phyloP scores from a whole-genome alignment of 768 basidiomycete genomes.

The Mycena alexandri region DNA sequence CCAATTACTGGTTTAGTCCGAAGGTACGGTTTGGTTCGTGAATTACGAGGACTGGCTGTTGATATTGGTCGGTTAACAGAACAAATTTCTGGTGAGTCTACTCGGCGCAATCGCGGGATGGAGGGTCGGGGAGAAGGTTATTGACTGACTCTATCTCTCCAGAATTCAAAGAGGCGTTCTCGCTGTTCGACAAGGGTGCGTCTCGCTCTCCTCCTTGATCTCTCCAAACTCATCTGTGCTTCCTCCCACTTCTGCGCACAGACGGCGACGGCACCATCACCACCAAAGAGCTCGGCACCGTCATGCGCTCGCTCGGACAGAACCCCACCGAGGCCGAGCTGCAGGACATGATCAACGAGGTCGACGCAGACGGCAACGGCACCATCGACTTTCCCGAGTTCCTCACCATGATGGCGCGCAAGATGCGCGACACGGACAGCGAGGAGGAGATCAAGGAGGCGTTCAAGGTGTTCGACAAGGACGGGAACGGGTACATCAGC shows the following conservation, averaged over 20 bases:
- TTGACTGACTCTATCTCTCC: constrained; percentile 14
- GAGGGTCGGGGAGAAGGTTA: no score
- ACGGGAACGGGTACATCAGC: constrained; percentile 84
- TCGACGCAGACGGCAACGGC: constrained; percentile 59
- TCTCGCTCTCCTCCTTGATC: background rate
- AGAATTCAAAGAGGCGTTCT: constrained; percentile 46
- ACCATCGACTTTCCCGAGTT: constrained; percentile 64
- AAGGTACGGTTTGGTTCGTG: constrained; percentile 23
- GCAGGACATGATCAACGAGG: constrained; percentile 63
- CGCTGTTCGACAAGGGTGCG: constrained; percentile 44
- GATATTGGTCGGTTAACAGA: constrained; percentile 25
- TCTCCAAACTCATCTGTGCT: no score
- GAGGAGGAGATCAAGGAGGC: constrained; percentile 63
- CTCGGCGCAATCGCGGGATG: background rate
- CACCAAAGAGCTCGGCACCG: constrained; percentile 58
- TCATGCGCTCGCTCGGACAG: constrained; percentile 64
- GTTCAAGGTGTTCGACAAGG: constrained; percentile 71
- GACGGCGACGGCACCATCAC: constrained; percentile 66
- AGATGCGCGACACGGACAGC: constrained; percentile 54
- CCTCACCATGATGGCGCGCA: constrained; percentile 59
- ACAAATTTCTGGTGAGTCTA: constrained; percentile 41
- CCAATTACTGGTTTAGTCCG: constrained; percentile 5
- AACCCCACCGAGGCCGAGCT: constrained; percentile 63
- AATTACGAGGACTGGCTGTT: background rate
- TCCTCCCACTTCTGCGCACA: constrained; percentile 32